Base-by-base conservation (phyloP, 805 yeast species). In the Starmerella gropengiesseri region DNA sequence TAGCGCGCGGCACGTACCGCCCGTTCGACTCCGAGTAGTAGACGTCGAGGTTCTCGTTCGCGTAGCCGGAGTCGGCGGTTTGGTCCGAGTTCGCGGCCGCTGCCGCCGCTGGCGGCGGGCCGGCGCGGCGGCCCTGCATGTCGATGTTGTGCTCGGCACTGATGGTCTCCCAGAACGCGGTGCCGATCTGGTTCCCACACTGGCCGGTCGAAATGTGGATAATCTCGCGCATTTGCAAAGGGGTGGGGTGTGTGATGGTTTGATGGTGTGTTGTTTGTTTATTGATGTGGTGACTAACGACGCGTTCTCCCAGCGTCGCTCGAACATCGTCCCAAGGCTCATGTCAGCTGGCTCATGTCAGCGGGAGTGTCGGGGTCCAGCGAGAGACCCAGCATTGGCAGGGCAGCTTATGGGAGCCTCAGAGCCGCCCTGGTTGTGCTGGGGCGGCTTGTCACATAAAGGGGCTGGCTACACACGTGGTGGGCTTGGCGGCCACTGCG, bases 121-220 rank as follows among this genome's bases (percentile, higher is more conserved):
- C n/a, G n/a, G 29, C 49, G 49, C 52, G 57, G 37, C 31, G 51
- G 31, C 69, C 69, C 29, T 50, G 47, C 36, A 46, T 49, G 47
- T 62, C 67, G 40, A 65, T 62, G 22, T 68, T 67, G 44, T 65
- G 69, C 50, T 65, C 69, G 22, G 47, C 58, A 43, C 58, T 53
- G 42, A 65, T 66, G 25, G 67, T 62, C 43, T 63, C 60, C 69
- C 63, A 70, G 50, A 66, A 63, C 14, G 69, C 64, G 12, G 53
- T 44, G 12, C 57, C 84, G 55, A 87, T 85, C 70, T 87, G 97
- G 75, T 87, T 87, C 77, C 96, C 95, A 77, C 96, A 86, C 71
- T 87, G 97, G 66, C 97, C 97, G 45, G 95, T 81, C 46, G 96
- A 87, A 65, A 87, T 75, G 67, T 87, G 96, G 65, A 87, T 84